Conservation (phyloP, 148 eudicot species). For the Fallopia convolvulus region DNA sequence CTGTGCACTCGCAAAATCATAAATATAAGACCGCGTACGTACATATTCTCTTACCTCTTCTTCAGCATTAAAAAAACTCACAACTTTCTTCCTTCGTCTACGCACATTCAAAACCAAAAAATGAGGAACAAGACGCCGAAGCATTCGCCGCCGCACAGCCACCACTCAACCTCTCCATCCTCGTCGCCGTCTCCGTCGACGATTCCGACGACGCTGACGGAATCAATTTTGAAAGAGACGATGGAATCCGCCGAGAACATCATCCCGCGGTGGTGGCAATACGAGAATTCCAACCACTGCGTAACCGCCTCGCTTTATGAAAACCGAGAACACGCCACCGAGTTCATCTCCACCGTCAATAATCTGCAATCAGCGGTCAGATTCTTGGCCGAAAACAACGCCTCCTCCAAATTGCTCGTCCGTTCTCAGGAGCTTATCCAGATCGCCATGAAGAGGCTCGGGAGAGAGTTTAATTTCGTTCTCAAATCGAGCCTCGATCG, state of each 20-base stretch:
- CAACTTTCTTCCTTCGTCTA: neutral
- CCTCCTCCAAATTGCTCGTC: constrained; percentile 29
- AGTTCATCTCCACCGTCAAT: constrained; percentile 34
- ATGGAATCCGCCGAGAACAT: constrained; percentile 36
- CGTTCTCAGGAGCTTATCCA: constrained; percentile 45
- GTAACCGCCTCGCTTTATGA: constrained; percentile 27
- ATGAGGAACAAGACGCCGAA: neutral
- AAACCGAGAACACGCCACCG: constrained; percentile 28
- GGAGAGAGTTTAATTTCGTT: constrained; percentile 49
- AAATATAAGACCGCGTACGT: neutral
- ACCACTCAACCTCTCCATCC: constrained; percentile 9
- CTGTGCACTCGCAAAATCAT: no score
- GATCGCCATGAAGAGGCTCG: constrained; percentile 51
- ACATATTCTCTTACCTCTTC: neutral
- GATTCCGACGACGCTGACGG: constrained; percentile 25
- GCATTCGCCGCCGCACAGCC: constrained; percentile 12
- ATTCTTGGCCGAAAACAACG: constrained; percentile 19
- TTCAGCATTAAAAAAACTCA: neutral
- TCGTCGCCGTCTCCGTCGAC: constrained; percentile 16
- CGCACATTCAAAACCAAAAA: neutral
- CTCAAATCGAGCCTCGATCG: constrained; percentile 25
- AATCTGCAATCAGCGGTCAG: constrained; percentile 43
- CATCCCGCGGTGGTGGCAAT: constrained; percentile 37
- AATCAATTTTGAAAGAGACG: constrained; percentile 39
- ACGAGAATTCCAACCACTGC: constrained; percentile 22